Conservation (phyloP, 1,284 basidiomycete genomes). For the Boletellus sp. region DNA sequence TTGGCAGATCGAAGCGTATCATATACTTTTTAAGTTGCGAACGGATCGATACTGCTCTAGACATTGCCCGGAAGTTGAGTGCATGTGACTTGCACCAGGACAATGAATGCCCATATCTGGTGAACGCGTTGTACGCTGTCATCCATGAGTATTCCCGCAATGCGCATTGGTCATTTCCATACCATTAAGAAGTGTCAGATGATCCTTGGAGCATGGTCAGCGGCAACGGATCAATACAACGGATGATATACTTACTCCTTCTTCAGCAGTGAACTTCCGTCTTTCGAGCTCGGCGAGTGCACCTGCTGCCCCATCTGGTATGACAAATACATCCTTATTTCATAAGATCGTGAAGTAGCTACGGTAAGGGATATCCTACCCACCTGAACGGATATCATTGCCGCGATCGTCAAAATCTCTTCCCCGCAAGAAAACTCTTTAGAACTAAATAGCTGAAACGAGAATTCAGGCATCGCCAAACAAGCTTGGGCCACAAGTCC, state of each 20-base stretch:
- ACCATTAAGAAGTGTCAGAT: conserved; percentile 90
- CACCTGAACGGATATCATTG: conserved; percentile 90
- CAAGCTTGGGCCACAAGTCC: background rate
- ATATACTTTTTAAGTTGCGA: conserved; percentile 91
- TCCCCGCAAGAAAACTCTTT: conserved; percentile 83
- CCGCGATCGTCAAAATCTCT: conserved; percentile 92
- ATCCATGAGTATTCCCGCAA: conserved; percentile 7
- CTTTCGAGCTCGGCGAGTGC: conserved; percentile 86
- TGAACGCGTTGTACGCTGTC: conserved; percentile 89
- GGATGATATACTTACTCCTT: conserved; percentile 65
- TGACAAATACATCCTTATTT: conserved; percentile 78
- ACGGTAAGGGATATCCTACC: conserved; percentile 6
- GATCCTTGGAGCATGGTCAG: conserved; percentile 57
- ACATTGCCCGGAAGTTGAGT: conserved; percentile 89
- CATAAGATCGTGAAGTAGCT: background rate
- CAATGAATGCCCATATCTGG: conserved; percentile 74
- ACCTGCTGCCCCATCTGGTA: conserved; percentile 79
- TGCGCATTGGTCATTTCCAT: conserved; percentile 12
- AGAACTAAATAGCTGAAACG: conserved; percentile 78
- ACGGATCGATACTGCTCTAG: conserved; percentile 88
- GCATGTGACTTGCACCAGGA: conserved; percentile 93
- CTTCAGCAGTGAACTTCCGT: conserved; percentile 93
- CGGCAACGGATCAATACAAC: background rate
- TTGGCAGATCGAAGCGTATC: conserved; percentile 76
- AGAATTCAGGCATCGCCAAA: background rate